Evolutionary conservation across 257 asterid genomes (phyloP), one percentile per base, ranked within the genome.

Genomic region (Plantago ovata): DNA sequence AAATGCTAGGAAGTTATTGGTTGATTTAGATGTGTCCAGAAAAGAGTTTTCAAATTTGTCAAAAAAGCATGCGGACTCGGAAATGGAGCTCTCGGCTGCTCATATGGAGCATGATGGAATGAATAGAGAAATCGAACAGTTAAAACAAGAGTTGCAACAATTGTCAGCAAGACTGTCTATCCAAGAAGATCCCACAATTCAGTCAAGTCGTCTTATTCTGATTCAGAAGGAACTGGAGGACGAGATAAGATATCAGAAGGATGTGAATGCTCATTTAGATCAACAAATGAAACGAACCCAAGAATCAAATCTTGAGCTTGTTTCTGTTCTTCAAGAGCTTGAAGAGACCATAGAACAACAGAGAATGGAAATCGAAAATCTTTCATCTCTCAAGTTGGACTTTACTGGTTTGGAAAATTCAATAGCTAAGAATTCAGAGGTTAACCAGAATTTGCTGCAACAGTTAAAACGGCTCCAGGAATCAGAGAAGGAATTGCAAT

Each of bases 261-360:
- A 79, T 14, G 41, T 83, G 74, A 87, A 81, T 56, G 78, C 75
- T 38, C 76, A 79, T 67, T 72, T 84, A 64, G 73, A 84, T 56
- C 79, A 75, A 49, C 98, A 91, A 18, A 72, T 91, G 33, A 76
- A 73, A 54, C 79, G 72, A 64, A 84, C 85, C 68, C 98, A 91
- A 76, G 98, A 91, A 55, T 91, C 98, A 4, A 91, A 91, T 61
- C 48, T 83, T 44, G 85, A 87, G 76, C 95, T 91, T 22, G 78
- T 91, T 77, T 65, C 82, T 20, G 83, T 91, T 71, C 94, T 91
- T 70, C 98, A 84, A 64, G 98, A 87, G 77, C 81, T 91, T 3
- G 95, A 91, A 65, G 84, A 81, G 66, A 84, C 83, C 7, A 75
- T 83, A 53, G 92, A 87, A 62, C 80, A 73, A 42, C 98, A 91